Evolutionary conservation across 2,329 filamentous ascomycete genomes (phyloP), one percentile per base, ranked within the genome.

Genomic region (Alternaria sp.): DNA sequence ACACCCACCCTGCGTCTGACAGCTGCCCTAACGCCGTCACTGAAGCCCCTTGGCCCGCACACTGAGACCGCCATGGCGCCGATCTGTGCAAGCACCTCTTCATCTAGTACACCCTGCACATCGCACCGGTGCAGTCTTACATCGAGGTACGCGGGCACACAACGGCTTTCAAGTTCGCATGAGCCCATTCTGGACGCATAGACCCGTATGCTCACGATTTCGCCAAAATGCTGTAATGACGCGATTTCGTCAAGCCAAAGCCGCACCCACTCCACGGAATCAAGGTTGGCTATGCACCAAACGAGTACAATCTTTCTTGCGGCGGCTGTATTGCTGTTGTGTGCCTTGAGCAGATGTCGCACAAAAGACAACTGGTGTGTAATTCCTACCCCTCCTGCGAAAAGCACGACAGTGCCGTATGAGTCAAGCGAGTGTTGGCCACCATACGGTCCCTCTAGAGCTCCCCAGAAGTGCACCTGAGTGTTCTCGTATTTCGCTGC

Each of bases 351-450:
- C 10, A 84, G 73, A 55, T 94, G 89, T 58, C 88, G 89, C 7
- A 97, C 86, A 78, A 96, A 96, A 11, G 93, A 92, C 20, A 97
- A 87, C 76, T 96, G 93, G 78, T 97, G 94, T 1, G 94, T 97
- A 79, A 98, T 97, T 61, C 95, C 95, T 3, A 94, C 93, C 46
- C 94, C 92, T 55, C 93, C 94, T 4, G 94, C 94, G 73, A 97
- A 93, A 62, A 98, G 89, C 53, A 97, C 86, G 26, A 89, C 88
- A 37, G 95, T 94, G 23, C 95, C 94, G 79, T 97, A 97, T 5
- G 93, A 97, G 79, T 93, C 89, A 66, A 97, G 88, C 54, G 88
- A 89, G 79, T 96, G 90, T 20, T 65, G 45, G 74, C 92, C 90
- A 21, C 89, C 81, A 74, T 97, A 97, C 0, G 94, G 94, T 0